Base-by-base conservation (phyloP, 208 protist genomes). In the Crithidia brevicula region DNA sequence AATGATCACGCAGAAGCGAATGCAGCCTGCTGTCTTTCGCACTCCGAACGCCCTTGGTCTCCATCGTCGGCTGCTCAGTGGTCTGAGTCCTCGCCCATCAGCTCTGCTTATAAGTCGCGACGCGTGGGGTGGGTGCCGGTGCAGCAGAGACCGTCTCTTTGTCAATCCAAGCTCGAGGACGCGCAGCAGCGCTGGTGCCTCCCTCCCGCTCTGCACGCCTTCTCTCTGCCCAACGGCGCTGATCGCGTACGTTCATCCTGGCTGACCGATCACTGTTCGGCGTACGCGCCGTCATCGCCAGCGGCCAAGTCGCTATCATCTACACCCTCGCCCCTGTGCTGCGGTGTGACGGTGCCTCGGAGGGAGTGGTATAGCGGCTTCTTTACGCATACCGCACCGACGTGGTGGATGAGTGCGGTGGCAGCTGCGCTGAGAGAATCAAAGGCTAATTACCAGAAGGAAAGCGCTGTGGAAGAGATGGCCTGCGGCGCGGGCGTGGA, bases 351-450 rank as follows among this genome's bases (percentile, higher is more conserved):
- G 25, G 66, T 72, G 54, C 66, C 66, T 8, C 53, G 43, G 23
- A 13, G 40, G 6, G 66, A 72, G 43, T 72, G 42, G 54, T 56
- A 33, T n/a, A 47, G 31, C 13, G 66, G 66, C 9, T 72, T 72
- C 16, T 72, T 72, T 45, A 20, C 42, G 0, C 43, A 72, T 25
- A 54, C 62, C 34, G 54, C 66, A 0, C 66, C 66, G 9, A 18
- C 23, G 23, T 72, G 66, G 66, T 72, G 53, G 54, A 9, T 23
- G 5, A 11, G 43, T 16, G 54, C 36, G 31, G 31, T 72, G 45
- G 1, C 6, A 1, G 13, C 3, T 38, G 50, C 50, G 8, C 16
- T 15, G 15, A 3, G n/a, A n/a, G n/a, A n/a, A n/a, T n/a, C n/a
- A n/a, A n/a, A n/a, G n/a, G n/a, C n/a, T n/a, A n/a, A n/a, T n/a